phyloP scores from a whole-genome alignment of 2,329 filamentous ascomycete genomes.

The Pseudogymnoascus sp. region DNA sequence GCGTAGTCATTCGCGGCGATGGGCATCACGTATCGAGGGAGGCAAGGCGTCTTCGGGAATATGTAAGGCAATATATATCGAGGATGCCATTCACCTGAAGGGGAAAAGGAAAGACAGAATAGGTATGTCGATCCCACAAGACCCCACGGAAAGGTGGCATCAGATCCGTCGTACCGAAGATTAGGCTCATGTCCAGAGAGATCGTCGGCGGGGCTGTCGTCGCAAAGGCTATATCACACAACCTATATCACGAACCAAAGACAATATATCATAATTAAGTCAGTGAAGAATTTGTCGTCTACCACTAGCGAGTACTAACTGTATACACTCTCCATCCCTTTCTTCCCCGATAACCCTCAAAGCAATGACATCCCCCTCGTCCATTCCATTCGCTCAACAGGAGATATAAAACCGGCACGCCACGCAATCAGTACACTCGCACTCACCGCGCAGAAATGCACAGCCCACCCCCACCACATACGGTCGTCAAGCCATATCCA shows the following conservation, averaged over 20 bases:
- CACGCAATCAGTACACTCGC: neutral
- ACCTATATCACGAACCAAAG: neutral
- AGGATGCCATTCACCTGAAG: neutral
- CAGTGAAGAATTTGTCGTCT: neutral
- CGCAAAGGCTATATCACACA: neutral
- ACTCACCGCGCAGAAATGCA: neutral
- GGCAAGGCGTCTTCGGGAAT: neutral
- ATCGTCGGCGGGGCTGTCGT: neutral
- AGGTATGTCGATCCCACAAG: neutral
- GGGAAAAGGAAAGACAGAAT: neutral
- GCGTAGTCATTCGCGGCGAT: too few relatives aligned
- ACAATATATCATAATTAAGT: neutral
- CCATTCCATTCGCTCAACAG: constrained; percentile 1
- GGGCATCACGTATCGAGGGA: too few relatives aligned
- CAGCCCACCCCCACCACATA: neutral
- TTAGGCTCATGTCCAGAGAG: neutral
- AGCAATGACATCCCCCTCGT: neutral
- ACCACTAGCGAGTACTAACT: neutral
- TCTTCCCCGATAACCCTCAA: neutral
- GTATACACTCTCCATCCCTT: neutral
- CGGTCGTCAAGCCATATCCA: neutral
- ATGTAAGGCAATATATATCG: neutral
- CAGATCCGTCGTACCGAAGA: neutral
- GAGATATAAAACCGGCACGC: constrained; percentile 1
- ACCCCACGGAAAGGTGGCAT: neutral